Conservation (phyloP, 805 yeast genomes). For the Blastobotrys mokoenaii region DNA sequence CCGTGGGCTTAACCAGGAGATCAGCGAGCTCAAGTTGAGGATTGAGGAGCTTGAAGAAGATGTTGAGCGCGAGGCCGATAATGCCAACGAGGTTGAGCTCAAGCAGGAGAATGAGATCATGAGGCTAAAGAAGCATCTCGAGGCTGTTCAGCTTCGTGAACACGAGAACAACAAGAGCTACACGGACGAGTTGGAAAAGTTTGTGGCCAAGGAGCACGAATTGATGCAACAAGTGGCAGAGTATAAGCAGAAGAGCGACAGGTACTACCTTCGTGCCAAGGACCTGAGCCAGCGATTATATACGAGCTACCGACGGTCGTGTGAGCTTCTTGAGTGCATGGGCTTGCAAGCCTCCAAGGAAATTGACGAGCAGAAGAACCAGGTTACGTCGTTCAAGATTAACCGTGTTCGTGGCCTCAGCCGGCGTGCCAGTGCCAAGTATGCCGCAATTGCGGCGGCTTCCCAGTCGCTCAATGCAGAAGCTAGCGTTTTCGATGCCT, state of each 20-base stretch:
- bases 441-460: neutral
- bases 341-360: constrained; percentile 57
- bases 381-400: constrained; percentile 31
- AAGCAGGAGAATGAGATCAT: constrained; percentile 27
- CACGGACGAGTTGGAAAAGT: constrained; percentile 9
- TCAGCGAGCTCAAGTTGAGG: constrained; percentile 36
- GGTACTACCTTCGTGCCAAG: constrained; percentile 31
- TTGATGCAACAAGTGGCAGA: constrained; percentile 3
- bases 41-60: constrained; percentile 44
- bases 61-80: constrained; percentile 28
- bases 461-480: neutral
- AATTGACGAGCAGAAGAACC: constrained; percentile 29
- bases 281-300: constrained; percentile 36
- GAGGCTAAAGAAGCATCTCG: constrained; percentile 35
- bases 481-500: constrained; percentile 1
- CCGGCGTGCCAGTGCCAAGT: constrained; percentile 3
- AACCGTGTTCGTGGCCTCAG: constrained; percentile 70
- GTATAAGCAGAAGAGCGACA: constrained; percentile 15
- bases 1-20: constrained; percentile 39
- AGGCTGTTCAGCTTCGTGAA: constrained; percentile 24
- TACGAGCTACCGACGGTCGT: constrained; percentile 31
- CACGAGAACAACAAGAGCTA: constrained; percentile 12
- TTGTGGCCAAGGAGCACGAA: constrained; percentile 6
- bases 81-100: constrained; percentile 9
- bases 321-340: constrained; percentile 61